A percentile compares a stretch with the other conserved stretches of the same genome.
Evolutionary conservation across 106 monocot genomes (phyloP).

Genomic region (Platanthera guangdongensis): DNA sequence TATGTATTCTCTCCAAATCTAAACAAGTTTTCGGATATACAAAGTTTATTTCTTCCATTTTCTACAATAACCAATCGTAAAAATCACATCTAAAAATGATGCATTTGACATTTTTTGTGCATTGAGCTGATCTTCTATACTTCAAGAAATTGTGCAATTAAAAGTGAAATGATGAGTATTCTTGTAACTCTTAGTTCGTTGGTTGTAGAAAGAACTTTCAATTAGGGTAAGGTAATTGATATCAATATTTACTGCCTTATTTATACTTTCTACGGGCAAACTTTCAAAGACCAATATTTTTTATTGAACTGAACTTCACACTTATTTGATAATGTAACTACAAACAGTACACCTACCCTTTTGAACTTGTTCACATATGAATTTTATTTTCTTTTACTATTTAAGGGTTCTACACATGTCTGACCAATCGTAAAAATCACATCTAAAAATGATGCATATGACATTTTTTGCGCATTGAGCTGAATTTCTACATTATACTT

Average conservation of each 20-base stretch:
- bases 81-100: too few species aligned
- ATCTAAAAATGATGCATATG: too few species aligned
- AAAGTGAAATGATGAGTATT: background rate
- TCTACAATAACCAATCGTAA: too few species aligned
- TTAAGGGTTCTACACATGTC: background rate
- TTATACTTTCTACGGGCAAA: background rate
- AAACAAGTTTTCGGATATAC: too few species aligned
- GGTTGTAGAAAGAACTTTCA: background rate
- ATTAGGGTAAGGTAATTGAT: background rate
- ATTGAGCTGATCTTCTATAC: background rate
- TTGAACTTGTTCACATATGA: background rate
- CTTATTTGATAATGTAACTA: background rate
- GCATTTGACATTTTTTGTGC: background rate
- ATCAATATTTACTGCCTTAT: background rate
- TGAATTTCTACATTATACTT: background rate
- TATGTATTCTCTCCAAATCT: too few species aligned
- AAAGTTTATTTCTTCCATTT: too few species aligned
- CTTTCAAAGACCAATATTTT: background rate
- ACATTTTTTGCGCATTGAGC: background rate
- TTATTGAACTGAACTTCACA: background rate
- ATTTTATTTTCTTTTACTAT: background rate
- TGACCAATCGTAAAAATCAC: background rate
- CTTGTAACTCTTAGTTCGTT: background rate
- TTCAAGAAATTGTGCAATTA: background rate
- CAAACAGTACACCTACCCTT: background rate